Evolutionary conservation across 352 stramenopile genomes (phyloP), one percentile per base, ranked within the genome.

Genomic region (Bremia lactucae): DNA sequence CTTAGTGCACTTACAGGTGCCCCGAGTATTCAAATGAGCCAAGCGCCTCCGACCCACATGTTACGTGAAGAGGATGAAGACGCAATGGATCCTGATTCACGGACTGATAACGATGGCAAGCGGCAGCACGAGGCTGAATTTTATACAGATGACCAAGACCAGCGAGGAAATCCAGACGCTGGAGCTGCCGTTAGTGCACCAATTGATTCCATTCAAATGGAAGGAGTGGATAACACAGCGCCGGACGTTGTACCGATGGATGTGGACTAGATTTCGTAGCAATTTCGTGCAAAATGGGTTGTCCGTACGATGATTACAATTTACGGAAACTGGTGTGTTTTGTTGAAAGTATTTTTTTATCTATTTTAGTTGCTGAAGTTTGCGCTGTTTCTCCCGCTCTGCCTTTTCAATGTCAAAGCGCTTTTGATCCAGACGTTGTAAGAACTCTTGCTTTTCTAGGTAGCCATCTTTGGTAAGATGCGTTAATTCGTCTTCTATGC

Each of bases 371-470:
- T 76, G 68, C 37, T 76, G 68, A 6, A 68, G 49, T 45, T 72
- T 75, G 36, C 72, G 75, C 36, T 84, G 63, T 23, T 74, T 75
- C 31, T 95, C 85, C 3, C 84, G 74, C 44, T 91, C 81, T 1
- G 81, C 76, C 42, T 90, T 92, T 36, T 95, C 85, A 11, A 93
- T 75, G 50, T 96, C 85, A 39, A 95, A 96, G 31, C 81, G 75
- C 21, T 91, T 89, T 29, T 73, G 47, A 47, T 96, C 85, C 15
- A 96, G 61, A 15, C 85, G 78, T 39, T 89, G 66, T 31, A 98
- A 71, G 62, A 98, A 98, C 52, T 97, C 85, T 48, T 97, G 88
- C 56, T 97, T 97, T 43, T 96, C 90, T 40, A 98, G 70, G 63
- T 92, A 87, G 49, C 85, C 94, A 51, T 96, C 79, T 53, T 97